Evolutionary conservation across 1,139 yeast species (phyloP).

Genomic region (Debaryomycetaceae sp.): DNA sequence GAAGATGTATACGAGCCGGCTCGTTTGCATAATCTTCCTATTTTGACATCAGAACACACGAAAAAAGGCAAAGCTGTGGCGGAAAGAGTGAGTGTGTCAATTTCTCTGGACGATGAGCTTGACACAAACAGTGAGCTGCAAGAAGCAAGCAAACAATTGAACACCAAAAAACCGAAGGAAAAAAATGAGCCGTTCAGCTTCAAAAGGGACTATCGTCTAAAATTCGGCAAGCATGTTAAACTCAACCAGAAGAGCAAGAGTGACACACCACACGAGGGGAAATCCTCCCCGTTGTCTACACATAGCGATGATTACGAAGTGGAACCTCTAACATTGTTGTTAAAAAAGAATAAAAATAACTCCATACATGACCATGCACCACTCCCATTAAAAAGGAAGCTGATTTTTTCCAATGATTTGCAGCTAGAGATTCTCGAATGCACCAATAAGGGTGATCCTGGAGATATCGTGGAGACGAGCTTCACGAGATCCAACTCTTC

Average conservation of each 20-base stretch:
- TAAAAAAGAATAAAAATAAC: conserved; percentile 3
- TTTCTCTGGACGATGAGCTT: not conserved
- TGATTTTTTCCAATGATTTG: conserved; percentile 37
- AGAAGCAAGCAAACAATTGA: not conserved
- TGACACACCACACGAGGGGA: not conserved
- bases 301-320: not conserved
- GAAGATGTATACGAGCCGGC: not conserved
- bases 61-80: not conserved
- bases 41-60: not conserved
- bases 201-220: not conserved
- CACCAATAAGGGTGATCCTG: conserved; percentile 1
- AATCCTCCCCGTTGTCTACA: not conserved
- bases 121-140: not conserved
- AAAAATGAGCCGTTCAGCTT: not conserved
- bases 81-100: not conserved
- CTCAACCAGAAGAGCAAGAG: not conserved
- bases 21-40: not conserved
- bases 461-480: conserved; percentile 9
- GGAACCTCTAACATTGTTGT: not conserved
- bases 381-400: conserved; percentile 25
- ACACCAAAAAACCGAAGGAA: not conserved
- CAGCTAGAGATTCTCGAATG: conserved; percentile 29
- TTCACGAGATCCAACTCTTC: conserved; percentile 1
- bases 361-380: conserved; percentile 13
- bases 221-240: not conserved